Base-by-base conservation (phyloP, 257 asterid species). In the Solanum pinnatisectum region DNA sequence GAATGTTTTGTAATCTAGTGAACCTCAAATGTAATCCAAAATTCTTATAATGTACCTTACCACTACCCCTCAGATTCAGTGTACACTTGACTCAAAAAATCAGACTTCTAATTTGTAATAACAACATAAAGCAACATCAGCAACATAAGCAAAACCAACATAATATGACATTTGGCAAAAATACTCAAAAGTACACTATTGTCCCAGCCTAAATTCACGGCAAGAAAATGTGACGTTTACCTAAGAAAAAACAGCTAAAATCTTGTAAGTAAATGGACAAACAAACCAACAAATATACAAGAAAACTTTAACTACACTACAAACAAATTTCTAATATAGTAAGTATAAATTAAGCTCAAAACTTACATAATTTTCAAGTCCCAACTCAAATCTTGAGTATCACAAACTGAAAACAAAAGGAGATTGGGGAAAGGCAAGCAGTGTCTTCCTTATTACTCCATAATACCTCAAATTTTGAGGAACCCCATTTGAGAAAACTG, bases 161-260 rank as follows among this genome's bases (percentile, higher is more conserved):
- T 46, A 46, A 81, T 46, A 81, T 81, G 85, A 81, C 85, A 81
- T 44, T 30, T 81, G 42, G 85, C 68, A 81, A 81, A 56, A 32
- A 13, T 78, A 11, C 35, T 78, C 84, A 78, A 78, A 78, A 40
- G 63, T n/a, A n/a, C 35, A 25, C 63, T 42, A 14, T 15, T 25
- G 14, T 42, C 84, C 37, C 60, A 42, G 37, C 63, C 84, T 78
- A 40, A 78, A 78, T 78, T 78, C 84, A 78, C 22, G 36, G 65
- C 84, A 78, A 78, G 84, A 46, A 49, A 46, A 81, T 46, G 85
- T 81, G 85, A 81, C 85, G 63, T 81, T 81, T 81, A 81, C 85
- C 85, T 44, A 81, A 81, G 85, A 81, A 79, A 81, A 16, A 65
- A n/a, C 68, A 44, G 60, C 85, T 81, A 27, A 81, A 81, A 81